Base-by-base conservation (phyloP, 2,329 filamentous ascomycete species). In the Niveomyces coronatus region DNA sequence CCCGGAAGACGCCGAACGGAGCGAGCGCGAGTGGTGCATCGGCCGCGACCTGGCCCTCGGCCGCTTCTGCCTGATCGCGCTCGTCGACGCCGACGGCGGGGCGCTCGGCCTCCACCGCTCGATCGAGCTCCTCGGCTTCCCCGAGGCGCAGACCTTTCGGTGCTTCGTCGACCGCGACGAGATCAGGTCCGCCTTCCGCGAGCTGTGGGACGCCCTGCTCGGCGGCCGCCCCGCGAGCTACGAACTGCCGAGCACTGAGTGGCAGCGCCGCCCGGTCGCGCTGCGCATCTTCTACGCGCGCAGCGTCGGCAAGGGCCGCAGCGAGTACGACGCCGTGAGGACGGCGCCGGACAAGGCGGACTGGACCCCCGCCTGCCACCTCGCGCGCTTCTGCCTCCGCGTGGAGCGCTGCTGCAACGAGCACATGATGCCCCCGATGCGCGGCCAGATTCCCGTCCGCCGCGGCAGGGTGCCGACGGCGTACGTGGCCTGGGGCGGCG, bases 201-300 rank as follows among this genome's bases (percentile, higher is more conserved):
- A 36, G 24, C 20, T 40, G 20, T 40, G 39, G 32, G 28, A 40
- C 14, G 22, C 10, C 0, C 4, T 10, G 15, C 22, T 36, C 5
- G 3, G 11, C 3, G 0, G 27, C n/a, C 2, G 27, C 20, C 4
- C 16, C 9, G 2, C 4, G 3, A 28, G 26, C 9, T 2, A 13
- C 2, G 31, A 34, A 24, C 18, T 39, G 8, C 18, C 30, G 9
- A 1, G 2, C 9, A 14, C 2, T 17, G 2, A 9, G 10, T 0
- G 1, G 5, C 6, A 4, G 8, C 20, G 39, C 9, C 33, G 33
- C 10, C 39, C 32, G 4, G 14, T 28, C 6, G 16, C 28, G 1
- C 17, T 36, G 20, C 39, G 39, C 39, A 28, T 40, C 28, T 28
- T 40, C 3, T 36, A 35, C 32, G 13, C 39, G 10, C 33, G 39